Conservation (phyloP, 306 rosid species). For the Sicyos edulis region DNA sequence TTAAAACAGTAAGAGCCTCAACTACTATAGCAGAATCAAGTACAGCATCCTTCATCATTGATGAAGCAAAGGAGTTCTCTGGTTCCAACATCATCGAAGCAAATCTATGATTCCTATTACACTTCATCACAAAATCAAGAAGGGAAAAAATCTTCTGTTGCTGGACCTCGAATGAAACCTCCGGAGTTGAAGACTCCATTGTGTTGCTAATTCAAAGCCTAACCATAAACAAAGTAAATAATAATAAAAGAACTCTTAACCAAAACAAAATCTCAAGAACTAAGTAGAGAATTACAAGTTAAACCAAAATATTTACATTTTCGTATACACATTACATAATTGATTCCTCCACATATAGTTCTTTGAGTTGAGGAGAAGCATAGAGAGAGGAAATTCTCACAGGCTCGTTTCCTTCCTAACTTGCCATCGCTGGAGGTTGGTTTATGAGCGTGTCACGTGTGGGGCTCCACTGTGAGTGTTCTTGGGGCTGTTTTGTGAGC, state of each 20-base stretch:
- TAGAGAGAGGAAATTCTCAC: too few species aligned
- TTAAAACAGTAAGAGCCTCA: neutral
- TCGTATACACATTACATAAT: neutral
- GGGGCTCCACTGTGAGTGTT: too few species aligned
- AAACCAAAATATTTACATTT: neutral
- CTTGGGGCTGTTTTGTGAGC: too few species aligned
- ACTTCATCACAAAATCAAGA: neutral
- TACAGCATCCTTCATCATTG: constrained; percentile 12
- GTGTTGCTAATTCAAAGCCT: constrained; percentile 3
- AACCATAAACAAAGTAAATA: neutral
- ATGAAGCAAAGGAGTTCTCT: neutral
- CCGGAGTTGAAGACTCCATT: constrained; percentile 2
- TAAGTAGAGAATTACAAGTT: neutral
- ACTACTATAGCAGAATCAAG: constrained; percentile 1
- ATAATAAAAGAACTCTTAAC: neutral
- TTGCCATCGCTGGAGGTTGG: too few species aligned
- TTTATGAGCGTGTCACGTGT: too few species aligned
- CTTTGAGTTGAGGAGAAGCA: neutral
- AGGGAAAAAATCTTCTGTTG: constrained; percentile 4
- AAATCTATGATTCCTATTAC: constrained; percentile 1
- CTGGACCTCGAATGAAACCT: neutral
- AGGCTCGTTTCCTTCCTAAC: too few species aligned
- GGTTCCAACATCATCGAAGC: constrained; percentile 5
- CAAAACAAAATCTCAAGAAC: neutral
- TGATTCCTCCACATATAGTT: neutral